Evolutionary conservation across 768 basidiomycete genomes (phyloP).

Genomic region (Sistotremastrum niveocremeum): DNA sequence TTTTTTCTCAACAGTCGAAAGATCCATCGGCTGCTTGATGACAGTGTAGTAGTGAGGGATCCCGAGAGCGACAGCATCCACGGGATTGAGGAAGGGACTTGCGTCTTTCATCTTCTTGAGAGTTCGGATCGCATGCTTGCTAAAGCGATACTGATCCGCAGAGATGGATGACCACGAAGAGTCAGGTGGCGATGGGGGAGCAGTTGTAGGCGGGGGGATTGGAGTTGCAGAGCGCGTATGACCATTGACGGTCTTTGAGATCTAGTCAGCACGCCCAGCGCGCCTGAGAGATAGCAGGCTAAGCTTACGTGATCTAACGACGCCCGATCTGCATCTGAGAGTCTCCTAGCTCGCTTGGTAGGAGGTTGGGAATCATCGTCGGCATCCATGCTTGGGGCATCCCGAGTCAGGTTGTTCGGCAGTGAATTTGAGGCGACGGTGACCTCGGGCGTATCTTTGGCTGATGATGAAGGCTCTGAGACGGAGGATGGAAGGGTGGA

Average conservation of each 20-base stretch:
- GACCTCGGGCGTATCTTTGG: slow-evolving; percentile 19
- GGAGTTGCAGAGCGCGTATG: slow-evolving; percentile 11
- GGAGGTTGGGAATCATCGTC: slow-evolving; percentile 55
- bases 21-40: slow-evolving; percentile 88
- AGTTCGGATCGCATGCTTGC: slow-evolving; percentile 58
- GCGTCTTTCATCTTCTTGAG: slow-evolving; percentile 84
- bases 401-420: slow-evolving; percentile 16
- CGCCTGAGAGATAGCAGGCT: slow-evolving; percentile 32
- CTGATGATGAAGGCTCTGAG: slow-evolving; percentile 1
- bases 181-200: slow-evolving; percentile 11
- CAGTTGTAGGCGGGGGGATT: slow-evolving; percentile 6
- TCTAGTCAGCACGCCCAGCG: slow-evolving; percentile 38
- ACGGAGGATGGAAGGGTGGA: slow-evolving; percentile 1
- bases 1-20: slow-evolving; percentile 85
- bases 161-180: slow-evolving; percentile 38
- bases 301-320: slow-evolving; percentile 59
- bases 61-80: slow-evolving; percentile 72
- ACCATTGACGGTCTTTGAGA: slow-evolving; percentile 7
- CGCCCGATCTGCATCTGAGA: slow-evolving; percentile 64
- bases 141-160: slow-evolving; percentile 64
- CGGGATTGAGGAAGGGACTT: slow-evolving; percentile 68
- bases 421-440: slow-evolving; percentile 6
- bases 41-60: slow-evolving; percentile 82
- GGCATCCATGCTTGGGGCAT: slow-evolving; percentile 3
- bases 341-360: slow-evolving; percentile 70